Evolutionary conservation across 2,329 filamentous ascomycete genomes (phyloP).

Genomic region (Xylaria polymorpha): DNA sequence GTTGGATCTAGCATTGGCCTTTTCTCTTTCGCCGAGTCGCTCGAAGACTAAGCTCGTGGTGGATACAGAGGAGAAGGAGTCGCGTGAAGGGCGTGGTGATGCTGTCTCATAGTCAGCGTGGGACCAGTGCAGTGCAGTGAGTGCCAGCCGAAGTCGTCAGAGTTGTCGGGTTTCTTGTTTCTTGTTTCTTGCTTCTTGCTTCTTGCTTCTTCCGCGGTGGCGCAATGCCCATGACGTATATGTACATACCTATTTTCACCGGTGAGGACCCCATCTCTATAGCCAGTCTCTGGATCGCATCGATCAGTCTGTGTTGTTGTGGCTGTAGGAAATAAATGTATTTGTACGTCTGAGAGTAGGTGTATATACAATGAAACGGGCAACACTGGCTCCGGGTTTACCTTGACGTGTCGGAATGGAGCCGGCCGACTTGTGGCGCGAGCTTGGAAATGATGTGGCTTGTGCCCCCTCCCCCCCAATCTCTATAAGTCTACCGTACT

Average conservation of each 20-base stretch:
- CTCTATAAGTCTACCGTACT: too few relatives aligned
- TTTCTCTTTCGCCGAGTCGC: conserved; percentile 71
- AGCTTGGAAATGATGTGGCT: conserved; percentile 25
- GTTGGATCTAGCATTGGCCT: conserved; percentile 40
- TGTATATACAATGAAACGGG: background rate
- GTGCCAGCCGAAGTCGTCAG: too few relatives aligned
- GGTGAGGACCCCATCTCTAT: conserved; percentile 6
- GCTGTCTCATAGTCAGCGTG: conserved; percentile 32
- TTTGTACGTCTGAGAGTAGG: background rate
- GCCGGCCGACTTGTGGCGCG: conserved; percentile 19
- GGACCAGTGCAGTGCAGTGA: background rate
- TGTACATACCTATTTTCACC: conserved; percentile 32
- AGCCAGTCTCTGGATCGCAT: conserved; percentile 14
- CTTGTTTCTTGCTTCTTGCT: too few relatives aligned
- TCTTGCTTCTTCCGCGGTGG: background rate
- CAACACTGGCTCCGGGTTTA: background rate
- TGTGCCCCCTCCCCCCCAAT: background rate
- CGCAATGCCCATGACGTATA: background rate
- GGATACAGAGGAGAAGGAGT: conserved; percentile 80
- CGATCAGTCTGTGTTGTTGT: conserved; percentile 3
- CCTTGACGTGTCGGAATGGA: conserved; percentile 8
- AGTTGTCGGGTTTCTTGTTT: background rate
- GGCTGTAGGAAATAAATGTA: too few relatives aligned
- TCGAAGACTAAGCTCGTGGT: conserved; percentile 87
- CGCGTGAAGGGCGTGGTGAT: conserved; percentile 59